Base-by-base conservation (phyloP, 176 grass and related monocot species). In the Raddia distichophylla region DNA sequence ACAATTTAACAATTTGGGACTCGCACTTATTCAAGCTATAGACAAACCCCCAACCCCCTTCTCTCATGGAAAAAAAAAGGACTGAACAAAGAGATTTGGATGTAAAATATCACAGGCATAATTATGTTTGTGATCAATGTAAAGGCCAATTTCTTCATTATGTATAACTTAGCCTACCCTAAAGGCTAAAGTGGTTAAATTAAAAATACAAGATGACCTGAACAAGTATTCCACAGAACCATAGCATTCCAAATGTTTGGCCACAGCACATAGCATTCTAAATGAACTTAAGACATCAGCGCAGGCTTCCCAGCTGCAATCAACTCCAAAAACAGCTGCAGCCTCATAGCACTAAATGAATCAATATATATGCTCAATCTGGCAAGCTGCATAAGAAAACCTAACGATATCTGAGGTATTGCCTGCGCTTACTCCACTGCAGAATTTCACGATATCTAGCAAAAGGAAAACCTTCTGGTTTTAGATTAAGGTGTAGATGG, bases 401-500 rank as follows among this genome's bases (percentile, higher is more conserved):
- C 87, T 86, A 86, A 78, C 3, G 69, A 80, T 69, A 75, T 68
- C 61, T 62, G 62, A 78, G 33, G 67, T 78, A 90, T 78, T 61
- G 73, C 67, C 51, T 82, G 44, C 67, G 50, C 71, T 42, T 84
- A 87, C 81, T 84, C 85, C 89, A 51, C 50, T 87, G 89, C 42
- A 52, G 80, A 46, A 71, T 87, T 78, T 84, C 85, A 87, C 8
- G 71, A 77, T 48, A 87, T 91, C 81, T 80, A 84, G 84, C 74
- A 91, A 87, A 87, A 91, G 71, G 81, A 84, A 83, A 43, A 73
- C 47, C 58, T 75, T 74, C 60, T 75, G 17, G 22, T 75, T 70
- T 87, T 80, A 90, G 45, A 64, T 86, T 82, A 86, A 86, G 90
- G 90, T 45, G 90, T 90, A 90, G 90, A 85, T 75, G 85, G 73